These are phyloP conservation scores for Acaromyces ingoldii DNA, from an alignment of 1,284 basidiomycete species.

Conservation along the genomic window DNA sequence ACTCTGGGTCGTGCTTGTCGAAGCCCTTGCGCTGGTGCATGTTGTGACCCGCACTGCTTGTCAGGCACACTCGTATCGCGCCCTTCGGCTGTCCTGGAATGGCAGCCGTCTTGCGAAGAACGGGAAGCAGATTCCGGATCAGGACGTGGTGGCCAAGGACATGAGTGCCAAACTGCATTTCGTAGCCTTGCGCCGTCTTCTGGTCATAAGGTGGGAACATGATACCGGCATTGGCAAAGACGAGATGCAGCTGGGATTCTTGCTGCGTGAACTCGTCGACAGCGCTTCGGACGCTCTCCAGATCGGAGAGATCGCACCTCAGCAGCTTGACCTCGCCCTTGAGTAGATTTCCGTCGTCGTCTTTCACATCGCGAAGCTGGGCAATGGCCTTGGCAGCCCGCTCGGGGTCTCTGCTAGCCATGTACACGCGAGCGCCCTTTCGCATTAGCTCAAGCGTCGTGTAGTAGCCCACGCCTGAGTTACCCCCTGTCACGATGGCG, in stretches of 20 bases:
- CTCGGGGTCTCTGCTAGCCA: constrained; percentile 11
- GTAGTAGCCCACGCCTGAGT: constrained; percentile 28
- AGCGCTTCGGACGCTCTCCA: constrained; percentile 21
- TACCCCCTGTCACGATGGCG: constrained; percentile 42
- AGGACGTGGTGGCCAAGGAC: constrained; percentile 38
- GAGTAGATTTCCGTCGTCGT: background rate
- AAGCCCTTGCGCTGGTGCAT: background rate
- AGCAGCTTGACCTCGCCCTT: constrained; percentile 18
- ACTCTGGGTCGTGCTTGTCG: background rate
- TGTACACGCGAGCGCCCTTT: constrained; percentile 36
- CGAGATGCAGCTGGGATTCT: constrained; percentile 23
- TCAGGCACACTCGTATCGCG: constrained; percentile 13
- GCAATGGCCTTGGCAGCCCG: constrained; percentile 13
- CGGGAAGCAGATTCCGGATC: constrained; percentile 27
- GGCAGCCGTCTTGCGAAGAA: background rate
- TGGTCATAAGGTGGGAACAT: constrained; percentile 9
- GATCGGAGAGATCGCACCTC: constrained; percentile 24
- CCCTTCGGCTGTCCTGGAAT: constrained; percentile 12
- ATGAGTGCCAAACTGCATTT: constrained; percentile 43
- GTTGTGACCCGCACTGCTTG: background rate
- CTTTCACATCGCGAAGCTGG: background rate
- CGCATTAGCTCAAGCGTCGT: constrained; percentile 27
- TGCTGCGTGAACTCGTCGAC: constrained; percentile 12
- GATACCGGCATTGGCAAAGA: constrained; percentile 33
- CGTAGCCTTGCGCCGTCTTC: constrained; percentile 33